Conservation (phyloP, 345 rosid genomes). For the Abelmoschus esculentus region DNA sequence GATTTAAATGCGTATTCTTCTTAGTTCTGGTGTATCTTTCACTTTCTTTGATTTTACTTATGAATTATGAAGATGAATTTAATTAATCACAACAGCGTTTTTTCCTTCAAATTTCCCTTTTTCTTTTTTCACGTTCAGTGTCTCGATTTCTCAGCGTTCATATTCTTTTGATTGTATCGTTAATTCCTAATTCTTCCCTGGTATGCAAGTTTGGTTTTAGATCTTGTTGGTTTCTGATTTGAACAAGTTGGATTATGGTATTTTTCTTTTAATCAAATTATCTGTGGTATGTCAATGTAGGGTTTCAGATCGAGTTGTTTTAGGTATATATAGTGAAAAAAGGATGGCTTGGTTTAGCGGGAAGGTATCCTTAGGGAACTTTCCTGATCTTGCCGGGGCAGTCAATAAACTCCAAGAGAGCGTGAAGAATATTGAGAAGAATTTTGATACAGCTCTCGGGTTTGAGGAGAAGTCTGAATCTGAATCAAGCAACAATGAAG, state of each 20-base stretch:
- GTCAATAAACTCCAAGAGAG: slow-evolving; percentile 98
- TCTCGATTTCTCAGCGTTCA: slow-evolving; percentile 7
- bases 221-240: slow-evolving; percentile 2
- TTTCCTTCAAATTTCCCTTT: not conserved
- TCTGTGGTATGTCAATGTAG: slow-evolving; percentile 22
- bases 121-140: not conserved
- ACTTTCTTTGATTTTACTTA: not conserved
- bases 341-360: slow-evolving; percentile 98
- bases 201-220: not conserved
- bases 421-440: slow-evolving; percentile 97
- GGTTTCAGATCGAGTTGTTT: slow-evolving; percentile 14
- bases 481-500: slow-evolving; percentile 46
- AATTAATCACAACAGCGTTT: not conserved
- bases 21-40: slow-evolving; percentile 9
- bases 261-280: not conserved
- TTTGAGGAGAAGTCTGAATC: slow-evolving; percentile 64
- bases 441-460: slow-evolving; percentile 92
- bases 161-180: not conserved
- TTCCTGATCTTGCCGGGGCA: slow-evolving; percentile 98
- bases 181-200: not conserved
- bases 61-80: not conserved
- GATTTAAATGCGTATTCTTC: not conserved
- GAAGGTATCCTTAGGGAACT: slow-evolving; percentile 75
- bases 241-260: slow-evolving; percentile 6
- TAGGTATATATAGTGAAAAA: slow-evolving; percentile 10